These are phyloP conservation scores for Aspergillus proliferans DNA, from an alignment of 2,329 filamentous ascomycete species.

Conservation along the genomic window DNA sequence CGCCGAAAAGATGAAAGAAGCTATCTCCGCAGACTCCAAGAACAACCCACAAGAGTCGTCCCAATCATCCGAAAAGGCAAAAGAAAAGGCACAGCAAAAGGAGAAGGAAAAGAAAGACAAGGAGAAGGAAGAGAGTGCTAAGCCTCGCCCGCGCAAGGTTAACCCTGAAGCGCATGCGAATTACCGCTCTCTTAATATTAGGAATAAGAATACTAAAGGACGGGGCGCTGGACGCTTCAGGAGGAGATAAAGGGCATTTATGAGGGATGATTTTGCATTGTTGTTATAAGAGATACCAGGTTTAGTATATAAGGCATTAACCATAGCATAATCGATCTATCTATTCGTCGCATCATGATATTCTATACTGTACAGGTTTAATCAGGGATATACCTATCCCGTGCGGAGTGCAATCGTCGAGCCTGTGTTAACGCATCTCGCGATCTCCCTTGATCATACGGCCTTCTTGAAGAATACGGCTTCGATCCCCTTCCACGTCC, in stretches of 20 bases:
- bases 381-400: conserved; percentile 30
- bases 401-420: conserved; percentile 23
- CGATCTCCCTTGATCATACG: conserved; percentile 6
- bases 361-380: conserved; percentile 7
- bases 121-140: conserved; percentile 15
- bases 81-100: conserved; percentile 8
- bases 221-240: conserved; percentile 33
- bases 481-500: conserved; percentile 22
- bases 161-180: conserved; percentile 45
- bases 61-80: conserved; percentile 8
- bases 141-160: conserved; percentile 29
- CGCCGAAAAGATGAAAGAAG: conserved; percentile 32
- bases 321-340: conserved; percentile 3
- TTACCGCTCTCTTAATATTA: conserved; percentile 43
- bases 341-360: not conserved
- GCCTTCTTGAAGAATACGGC: conserved; percentile 9
- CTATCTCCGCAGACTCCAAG: conserved; percentile 18
- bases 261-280: conserved; percentile 13
- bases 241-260: conserved; percentile 19
- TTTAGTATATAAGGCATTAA: conserved; percentile 4
- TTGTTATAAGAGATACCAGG: conserved; percentile 14
- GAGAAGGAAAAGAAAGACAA: conserved; percentile 18
- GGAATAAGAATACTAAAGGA: conserved; percentile 32
- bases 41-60: conserved; percentile 11
- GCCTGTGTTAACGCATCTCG: conserved; percentile 13